These are phyloP conservation scores for Acanthamoeba castellanii DNA, from an alignment of 208 protist species.

Conservation along the genomic window DNA sequence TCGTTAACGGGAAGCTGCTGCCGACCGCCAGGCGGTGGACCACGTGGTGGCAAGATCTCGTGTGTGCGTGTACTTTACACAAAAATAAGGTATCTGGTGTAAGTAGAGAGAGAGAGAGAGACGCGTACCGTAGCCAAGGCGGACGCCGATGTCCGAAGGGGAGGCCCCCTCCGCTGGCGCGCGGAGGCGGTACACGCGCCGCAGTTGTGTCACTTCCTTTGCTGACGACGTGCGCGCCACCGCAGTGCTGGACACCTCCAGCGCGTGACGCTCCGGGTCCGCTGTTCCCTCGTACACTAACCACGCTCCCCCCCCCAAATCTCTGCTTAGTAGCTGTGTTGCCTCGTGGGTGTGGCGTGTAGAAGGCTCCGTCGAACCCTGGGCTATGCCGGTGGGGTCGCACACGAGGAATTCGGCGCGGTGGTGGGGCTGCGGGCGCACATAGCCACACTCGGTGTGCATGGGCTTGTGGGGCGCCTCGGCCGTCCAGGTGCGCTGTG, in stretches of 20 bases:
- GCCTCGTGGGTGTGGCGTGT: no score
- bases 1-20: no score
- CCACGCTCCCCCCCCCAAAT: not conserved
- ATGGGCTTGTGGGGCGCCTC: not conserved
- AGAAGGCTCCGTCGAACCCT: not conserved
- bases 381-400: not conserved
- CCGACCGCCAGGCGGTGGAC: no score
- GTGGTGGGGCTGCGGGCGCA: not conserved
- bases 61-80: no score
- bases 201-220: not conserved
- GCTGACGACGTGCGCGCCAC: not conserved
- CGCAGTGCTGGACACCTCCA: not conserved
- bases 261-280: not conserved
- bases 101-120: not conserved
- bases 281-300: not conserved
- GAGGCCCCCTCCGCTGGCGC: not conserved
- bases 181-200: not conserved
- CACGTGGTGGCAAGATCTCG: no score
- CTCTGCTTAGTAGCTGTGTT: no score
- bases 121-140: not conserved
- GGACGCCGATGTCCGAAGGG: not conserved
- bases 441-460: not conserved
- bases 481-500: not conserved
- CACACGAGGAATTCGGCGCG: slow-evolving; percentile 7
- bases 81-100: not conserved